These are phyloP conservation scores for Ogataea kodamae DNA, from an alignment of 805 yeast species.

Conservation along the genomic window DNA sequence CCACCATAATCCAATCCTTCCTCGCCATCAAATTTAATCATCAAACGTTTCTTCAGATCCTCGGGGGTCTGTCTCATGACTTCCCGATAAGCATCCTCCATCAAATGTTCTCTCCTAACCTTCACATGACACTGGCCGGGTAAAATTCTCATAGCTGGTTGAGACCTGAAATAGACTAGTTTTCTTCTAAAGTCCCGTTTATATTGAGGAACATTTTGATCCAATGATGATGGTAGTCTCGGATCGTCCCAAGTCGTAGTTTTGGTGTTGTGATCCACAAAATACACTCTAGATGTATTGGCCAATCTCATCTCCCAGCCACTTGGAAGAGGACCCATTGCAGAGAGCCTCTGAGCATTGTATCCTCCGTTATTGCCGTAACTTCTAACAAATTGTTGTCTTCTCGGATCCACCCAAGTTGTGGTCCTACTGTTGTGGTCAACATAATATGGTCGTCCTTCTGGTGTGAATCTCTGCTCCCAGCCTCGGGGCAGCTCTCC, in stretches of 20 bases:
- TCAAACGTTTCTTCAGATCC: constrained; percentile 92
- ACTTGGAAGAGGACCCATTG: constrained; percentile 94
- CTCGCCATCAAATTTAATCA: constrained; percentile 99
- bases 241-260: constrained; percentile 99
- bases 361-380: constrained; percentile 89
- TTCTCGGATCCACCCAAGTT: constrained; percentile 99
- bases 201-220: constrained; percentile 98
- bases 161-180: constrained; percentile 95
- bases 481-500: constrained; percentile 98
- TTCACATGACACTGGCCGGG: constrained; percentile 99
- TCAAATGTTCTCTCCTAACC: constrained; percentile 92
- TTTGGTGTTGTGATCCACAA: constrained; percentile 98
- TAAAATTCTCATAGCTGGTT: constrained; percentile 92
- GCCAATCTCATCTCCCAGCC: constrained; percentile 99
- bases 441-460: constrained; percentile 96
- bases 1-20: constrained; percentile 99
- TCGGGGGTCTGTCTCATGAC: constrained; percentile 99
- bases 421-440: constrained; percentile 99
- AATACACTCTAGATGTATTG: constrained; percentile 96
- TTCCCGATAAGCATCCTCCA: constrained; percentile 97
- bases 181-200: constrained; percentile 98
- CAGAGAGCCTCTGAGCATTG: constrained; percentile 97
- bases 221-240: constrained; percentile 92
- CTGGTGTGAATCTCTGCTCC: constrained; percentile 98
- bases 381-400: constrained; percentile 96